Base-by-base conservation (phyloP, 768 basidiomycete species). In the Pleurotus platypus region DNA sequence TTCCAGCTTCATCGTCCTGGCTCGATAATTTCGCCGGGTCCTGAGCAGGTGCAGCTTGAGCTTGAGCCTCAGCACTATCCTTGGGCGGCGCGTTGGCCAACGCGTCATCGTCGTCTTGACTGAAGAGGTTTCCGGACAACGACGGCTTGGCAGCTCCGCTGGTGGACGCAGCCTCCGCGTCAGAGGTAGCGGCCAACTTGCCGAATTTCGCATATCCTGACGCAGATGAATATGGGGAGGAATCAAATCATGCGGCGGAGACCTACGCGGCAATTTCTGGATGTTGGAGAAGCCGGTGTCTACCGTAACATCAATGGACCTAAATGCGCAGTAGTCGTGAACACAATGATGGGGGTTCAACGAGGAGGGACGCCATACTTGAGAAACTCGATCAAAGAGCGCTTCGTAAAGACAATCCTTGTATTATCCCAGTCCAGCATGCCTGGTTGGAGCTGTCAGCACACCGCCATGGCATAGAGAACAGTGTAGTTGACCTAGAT, bases 381-480 rank as follows among this genome's bases (percentile, higher is more conserved):
- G 61, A 92, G 73, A 67, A 92, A 92, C 63, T 91, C 89, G 53
- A 90, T 75, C 60, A 92, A 72, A 43, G 82, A 74, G 40, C 90
- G 82, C 65, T 92, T 92, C 12, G 88, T 91, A 67, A 92, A 91
- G 26, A 92, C 83, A 60, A 92, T 89, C 58, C 71, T 82, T 48
- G 86, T 89, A 11, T 71, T 67, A 65, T 91, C 90, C 89, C 90
- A 91, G 70, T 92, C 90, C 61, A 92, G 74, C 83, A 89, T 81
- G 59, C 88, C 89, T 90, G 50, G 15, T 56, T 45, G 26, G 47
- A 38, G 46, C n/a, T 37, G 43, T 42, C 20, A 15, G 12, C 35
- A 49, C 37, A 27, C 12, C 18, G 27, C 46, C 48, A 20, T 38
- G 46, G n/a, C 18, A 42, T 22, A n/a, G 18, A 43, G 47, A 26